These are phyloP conservation scores for Tarenaya hassleriana DNA, from an alignment of 345 rosid species.

Conservation along the genomic window DNA sequence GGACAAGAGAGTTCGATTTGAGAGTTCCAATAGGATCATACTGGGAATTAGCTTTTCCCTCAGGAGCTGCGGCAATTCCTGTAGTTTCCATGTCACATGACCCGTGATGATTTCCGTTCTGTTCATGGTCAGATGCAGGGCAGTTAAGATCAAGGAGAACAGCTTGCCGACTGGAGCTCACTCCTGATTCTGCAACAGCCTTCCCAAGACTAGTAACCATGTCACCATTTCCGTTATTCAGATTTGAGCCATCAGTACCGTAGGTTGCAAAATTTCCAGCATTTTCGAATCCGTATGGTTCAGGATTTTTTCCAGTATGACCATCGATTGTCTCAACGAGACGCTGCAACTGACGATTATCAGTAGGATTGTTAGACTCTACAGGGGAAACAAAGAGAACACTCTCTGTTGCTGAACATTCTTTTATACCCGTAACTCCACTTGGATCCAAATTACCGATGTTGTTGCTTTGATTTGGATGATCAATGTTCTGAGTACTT, in stretches of 20 bases:
- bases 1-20: slow-evolving; percentile 16
- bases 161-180: slow-evolving; percentile 9
- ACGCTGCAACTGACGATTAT: slow-evolving; percentile 19
- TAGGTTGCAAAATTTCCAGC: slow-evolving; percentile 12
- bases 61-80: slow-evolving; percentile 11
- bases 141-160: slow-evolving; percentile 31
- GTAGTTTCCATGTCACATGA: slow-evolving; percentile 24
- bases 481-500: slow-evolving; percentile 27
- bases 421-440: slow-evolving; percentile 19
- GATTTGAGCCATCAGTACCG: slow-evolving; percentile 19
- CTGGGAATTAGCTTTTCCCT: slow-evolving; percentile 24
- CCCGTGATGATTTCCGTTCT: slow-evolving; percentile 30
- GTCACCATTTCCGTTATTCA: slow-evolving; percentile 22
- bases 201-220: slow-evolving; percentile 14
- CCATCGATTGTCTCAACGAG: slow-evolving; percentile 12
- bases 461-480: slow-evolving; percentile 25
- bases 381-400: neutral
- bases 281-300: slow-evolving; percentile 12
- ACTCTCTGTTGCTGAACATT: slow-evolving; percentile 15
- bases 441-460: slow-evolving; percentile 20
- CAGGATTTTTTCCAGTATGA: slow-evolving; percentile 15
- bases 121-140: slow-evolving; percentile 32
- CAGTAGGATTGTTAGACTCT: slow-evolving; percentile 14
- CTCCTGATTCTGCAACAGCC: slow-evolving; percentile 20
- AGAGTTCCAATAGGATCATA: slow-evolving; percentile 28